A percentile compares a stretch with the other conserved stretches of the same genome.
phyloP scores from a whole-genome alignment of 345 rosid genomes.

The Moricandia moricandioides region DNA sequence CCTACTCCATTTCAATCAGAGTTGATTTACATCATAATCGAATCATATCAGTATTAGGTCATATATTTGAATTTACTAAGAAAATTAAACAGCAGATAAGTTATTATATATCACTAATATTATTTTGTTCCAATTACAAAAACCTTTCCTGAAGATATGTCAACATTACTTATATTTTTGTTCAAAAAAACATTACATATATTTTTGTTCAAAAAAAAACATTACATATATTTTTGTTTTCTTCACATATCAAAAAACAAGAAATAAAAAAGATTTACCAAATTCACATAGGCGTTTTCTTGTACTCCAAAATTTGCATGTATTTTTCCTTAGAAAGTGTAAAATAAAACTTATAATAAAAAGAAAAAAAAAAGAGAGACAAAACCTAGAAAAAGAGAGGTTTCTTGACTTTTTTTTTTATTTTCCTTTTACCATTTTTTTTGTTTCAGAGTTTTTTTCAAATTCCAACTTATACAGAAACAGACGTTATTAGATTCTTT shows the following conservation, averaged over 20 bases:
- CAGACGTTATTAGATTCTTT: slow-evolving; percentile 13
- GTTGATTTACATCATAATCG: background rate
- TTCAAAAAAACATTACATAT: background rate
- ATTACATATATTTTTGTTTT: background rate
- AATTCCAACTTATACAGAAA: slow-evolving; percentile 17
- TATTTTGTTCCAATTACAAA: slow-evolving; percentile 3
- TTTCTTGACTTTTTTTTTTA: background rate
- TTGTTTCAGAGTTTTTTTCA: too few relatives aligned
- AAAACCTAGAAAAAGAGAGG: slow-evolving; percentile 25
- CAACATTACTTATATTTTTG: background rate
- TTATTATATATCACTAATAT: background rate
- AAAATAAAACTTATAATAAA: background rate
- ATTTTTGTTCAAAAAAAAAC: background rate
- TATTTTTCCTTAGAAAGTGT: background rate
- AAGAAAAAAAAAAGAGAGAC: background rate
- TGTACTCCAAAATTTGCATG: slow-evolving; percentile 29
- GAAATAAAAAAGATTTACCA: background rate
- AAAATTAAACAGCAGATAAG: background rate
- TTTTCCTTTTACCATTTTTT: background rate
- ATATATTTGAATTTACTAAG: background rate
- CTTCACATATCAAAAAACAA: background rate
- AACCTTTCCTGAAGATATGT: background rate
- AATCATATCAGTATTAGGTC: background rate
- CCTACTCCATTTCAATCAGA: slow-evolving; percentile 21
- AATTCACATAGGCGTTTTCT: slow-evolving; percentile 19